Conservation (phyloP, 495 filamentous ascomycete species). For the Xylaria longipes region DNA sequence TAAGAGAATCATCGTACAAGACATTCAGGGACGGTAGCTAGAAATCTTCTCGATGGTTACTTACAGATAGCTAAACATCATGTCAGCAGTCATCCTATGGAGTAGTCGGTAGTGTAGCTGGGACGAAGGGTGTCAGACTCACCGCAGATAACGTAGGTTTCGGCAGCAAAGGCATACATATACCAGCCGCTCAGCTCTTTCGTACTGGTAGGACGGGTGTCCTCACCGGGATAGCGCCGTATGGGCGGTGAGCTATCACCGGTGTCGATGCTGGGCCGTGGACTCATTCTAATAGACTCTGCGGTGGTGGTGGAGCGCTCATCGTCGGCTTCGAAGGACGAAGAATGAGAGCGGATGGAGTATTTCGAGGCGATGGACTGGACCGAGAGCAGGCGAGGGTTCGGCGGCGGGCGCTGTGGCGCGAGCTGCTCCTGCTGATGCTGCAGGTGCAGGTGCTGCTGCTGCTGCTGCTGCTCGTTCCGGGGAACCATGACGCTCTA, state of each 20-base stretch:
- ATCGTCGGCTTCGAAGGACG: slow-evolving; percentile 68
- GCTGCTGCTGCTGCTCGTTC: slow-evolving; percentile 22
- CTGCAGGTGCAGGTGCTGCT: not conserved
- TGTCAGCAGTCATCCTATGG: slow-evolving; percentile 26
- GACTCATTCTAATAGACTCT: slow-evolving; percentile 46
- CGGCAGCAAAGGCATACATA: slow-evolving; percentile 95
- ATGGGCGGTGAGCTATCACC: slow-evolving; percentile 25
- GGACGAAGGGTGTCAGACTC: slow-evolving; percentile 44
- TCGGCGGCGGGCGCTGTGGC: slow-evolving; percentile 40
- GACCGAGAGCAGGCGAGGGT: slow-evolving; percentile 51
- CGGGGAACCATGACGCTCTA: slow-evolving; percentile 20
- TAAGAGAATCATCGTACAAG: not conserved
- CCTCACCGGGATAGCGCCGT: slow-evolving; percentile 74
- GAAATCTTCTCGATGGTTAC: slow-evolving; percentile 18
- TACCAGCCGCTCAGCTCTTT: slow-evolving; percentile 95
- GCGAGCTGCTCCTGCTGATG: slow-evolving; percentile 3
- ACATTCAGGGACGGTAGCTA: not conserved
- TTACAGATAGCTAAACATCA: slow-evolving; percentile 38
- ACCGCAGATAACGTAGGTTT: slow-evolving; percentile 97
- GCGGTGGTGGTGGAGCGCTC: slow-evolving; percentile 58
- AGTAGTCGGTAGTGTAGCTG: not conserved
- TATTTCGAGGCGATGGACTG: slow-evolving; percentile 52
- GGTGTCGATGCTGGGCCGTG: slow-evolving; percentile 35
- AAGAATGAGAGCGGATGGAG: slow-evolving; percentile 53
- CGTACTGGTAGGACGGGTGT: slow-evolving; percentile 82